Base-by-base conservation (phyloP, 2,329 filamentous ascomycete species). In the Blastomyces percursus region DNA sequence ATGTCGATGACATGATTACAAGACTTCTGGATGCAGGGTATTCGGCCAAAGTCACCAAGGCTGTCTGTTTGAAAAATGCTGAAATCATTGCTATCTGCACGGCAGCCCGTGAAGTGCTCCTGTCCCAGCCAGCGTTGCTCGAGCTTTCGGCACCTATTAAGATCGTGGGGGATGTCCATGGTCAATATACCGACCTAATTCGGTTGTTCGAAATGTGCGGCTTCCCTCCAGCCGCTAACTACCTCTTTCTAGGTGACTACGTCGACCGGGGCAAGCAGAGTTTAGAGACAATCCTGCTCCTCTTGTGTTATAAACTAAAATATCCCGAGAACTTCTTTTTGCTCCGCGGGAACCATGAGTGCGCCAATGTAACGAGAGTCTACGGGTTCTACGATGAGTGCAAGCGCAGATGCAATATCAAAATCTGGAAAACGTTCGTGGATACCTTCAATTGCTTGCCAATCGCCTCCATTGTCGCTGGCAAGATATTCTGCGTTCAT, bases 371-470 rank as follows among this genome's bases (percentile, higher is more conserved):
- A 61, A 97, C 91, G 16, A 85, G 93, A 64, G 91, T 97, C 44
- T 96, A 96, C 75, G 93, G 93, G 2, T 97, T 97, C 76, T 97
- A 97, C 78, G 93, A 97, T 71, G 93, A 97, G 74, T 97, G 93
- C 82, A 97, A 97, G 79, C 84, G 93, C 67, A 84, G 93, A 65
- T 96, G 90, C 80, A 96, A 96, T 73, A 90, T 96, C 74, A 96
- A 96, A 79, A 86, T 96, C 62, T 97, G 93, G 93, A 97, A 97
- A 80, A 95, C 91, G 0, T 97, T 97, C 72, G 87, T 96, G 60
- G 93, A 97, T 73, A 94, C 90, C 32, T 97, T 97, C 81, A 97
- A 97, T 75, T 92, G 88, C 51, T 82, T 97, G 54, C 93, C 93
- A 0, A 96, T 97, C 71, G 93, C 93, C 52, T 86, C 93, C n/a